A percentile compares a stretch with the other conserved stretches of the same genome.
These are phyloP conservation scores for Sapria himalayana DNA, from an alignment of 345 rosid genomes.

Conservation along the genomic window DNA sequence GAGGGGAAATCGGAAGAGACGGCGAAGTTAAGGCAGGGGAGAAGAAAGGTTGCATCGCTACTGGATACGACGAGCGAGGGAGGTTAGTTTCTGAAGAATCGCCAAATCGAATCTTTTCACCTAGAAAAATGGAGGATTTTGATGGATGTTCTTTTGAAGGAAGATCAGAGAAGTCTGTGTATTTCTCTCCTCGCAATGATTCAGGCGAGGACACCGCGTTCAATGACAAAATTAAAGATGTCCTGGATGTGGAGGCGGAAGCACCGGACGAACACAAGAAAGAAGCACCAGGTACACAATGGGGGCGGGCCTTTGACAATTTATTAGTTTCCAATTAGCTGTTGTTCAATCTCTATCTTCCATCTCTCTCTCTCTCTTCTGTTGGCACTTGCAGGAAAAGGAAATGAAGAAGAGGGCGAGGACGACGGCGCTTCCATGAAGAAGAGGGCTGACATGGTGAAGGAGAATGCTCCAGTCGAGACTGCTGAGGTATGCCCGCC, in stretches of 20 bases:
- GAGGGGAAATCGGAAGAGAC: slow-evolving; percentile 4
- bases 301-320: no score
- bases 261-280: not conserved
- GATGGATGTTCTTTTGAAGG: slow-evolving; percentile 8
- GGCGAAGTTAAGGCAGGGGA: slow-evolving; percentile 5
- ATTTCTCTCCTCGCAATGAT: slow-evolving; percentile 6
- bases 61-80: slow-evolving; percentile 4
- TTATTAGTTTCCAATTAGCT: no score
- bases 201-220: slow-evolving; percentile 5
- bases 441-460: no score
- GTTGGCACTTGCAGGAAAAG: no score
- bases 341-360: no score
- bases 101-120: slow-evolving; percentile 12
- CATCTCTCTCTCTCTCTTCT: no score
- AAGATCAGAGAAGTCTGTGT: slow-evolving; percentile 12
- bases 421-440: no score
- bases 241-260: not conserved
- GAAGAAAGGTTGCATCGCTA: not conserved
- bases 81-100: slow-evolving; percentile 11
- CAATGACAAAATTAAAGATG: slow-evolving; percentile 4
- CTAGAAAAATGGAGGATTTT: slow-evolving; percentile 16
- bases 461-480: no score
- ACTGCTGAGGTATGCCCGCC: no score
- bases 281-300: slow-evolving; percentile 1
- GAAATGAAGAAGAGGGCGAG: no score